These are phyloP conservation scores for Aspergillus japonicus DNA, from an alignment of 2,329 filamentous ascomycete species.

Conservation along the genomic window DNA sequence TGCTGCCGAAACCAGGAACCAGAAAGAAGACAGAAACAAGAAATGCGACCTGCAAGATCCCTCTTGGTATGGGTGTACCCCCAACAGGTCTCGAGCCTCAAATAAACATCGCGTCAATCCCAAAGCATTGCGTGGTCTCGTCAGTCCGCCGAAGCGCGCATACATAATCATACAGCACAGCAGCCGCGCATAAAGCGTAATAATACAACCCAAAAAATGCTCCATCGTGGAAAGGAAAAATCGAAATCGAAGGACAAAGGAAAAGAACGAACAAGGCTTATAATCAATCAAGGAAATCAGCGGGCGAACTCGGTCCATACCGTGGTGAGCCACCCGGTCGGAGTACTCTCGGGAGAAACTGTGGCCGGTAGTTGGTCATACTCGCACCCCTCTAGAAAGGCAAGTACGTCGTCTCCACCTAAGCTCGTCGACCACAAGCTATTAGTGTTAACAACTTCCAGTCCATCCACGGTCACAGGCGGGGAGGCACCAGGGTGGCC, in stretches of 20 bases:
- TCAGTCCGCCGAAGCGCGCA: constrained; percentile 15
- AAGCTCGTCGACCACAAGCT: constrained; percentile 34
- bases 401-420: constrained; percentile 39
- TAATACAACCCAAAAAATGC: constrained; percentile 24
- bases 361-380: constrained; percentile 29
- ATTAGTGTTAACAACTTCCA: constrained; percentile 23
- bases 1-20: not conserved
- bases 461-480: constrained; percentile 30
- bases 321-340: constrained; percentile 37
- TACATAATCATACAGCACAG: constrained; percentile 28
- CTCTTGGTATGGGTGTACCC: too few relatives aligned
- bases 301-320: constrained; percentile 36
- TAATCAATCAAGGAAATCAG: constrained; percentile 7
- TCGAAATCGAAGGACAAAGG: constrained; percentile 5
- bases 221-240: constrained; percentile 6
- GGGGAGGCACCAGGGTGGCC: constrained; percentile 31
- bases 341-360: constrained; percentile 33
- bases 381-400: constrained; percentile 38
- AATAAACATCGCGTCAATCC: constrained; percentile 4
- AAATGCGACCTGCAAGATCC: not conserved
- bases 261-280: not conserved
- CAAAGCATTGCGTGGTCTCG: constrained; percentile 15
- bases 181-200: constrained; percentile 25
- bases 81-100: not conserved
- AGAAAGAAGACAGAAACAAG: not conserved